Conservation (phyloP, 805 yeast species). For the Starmerella sirachaensis region DNA sequence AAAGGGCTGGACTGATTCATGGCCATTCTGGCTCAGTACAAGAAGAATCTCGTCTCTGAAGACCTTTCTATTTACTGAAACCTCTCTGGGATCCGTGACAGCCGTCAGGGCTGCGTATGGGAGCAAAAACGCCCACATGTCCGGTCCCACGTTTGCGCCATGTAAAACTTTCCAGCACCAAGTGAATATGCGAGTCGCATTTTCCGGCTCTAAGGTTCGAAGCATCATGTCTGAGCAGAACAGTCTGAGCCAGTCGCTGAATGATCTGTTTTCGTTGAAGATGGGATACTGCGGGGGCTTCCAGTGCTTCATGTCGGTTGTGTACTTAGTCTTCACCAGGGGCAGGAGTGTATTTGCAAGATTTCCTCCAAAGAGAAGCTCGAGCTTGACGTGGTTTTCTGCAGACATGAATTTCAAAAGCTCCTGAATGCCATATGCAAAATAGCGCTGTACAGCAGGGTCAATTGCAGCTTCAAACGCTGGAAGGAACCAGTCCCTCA, state of each 20-base stretch:
- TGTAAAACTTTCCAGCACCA: constrained; percentile 19
- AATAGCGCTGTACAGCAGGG: constrained; percentile 68
- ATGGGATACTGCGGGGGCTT: constrained; percentile 48
- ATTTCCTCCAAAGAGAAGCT: constrained; percentile 8
- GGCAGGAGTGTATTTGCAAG: constrained; percentile 14
- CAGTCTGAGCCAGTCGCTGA: constrained; percentile 59
- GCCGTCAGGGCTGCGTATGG: constrained; percentile 66
- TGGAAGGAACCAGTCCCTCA: constrained; percentile 62
- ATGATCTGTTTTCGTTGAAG: constrained; percentile 32
- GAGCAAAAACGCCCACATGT: constrained; percentile 55
- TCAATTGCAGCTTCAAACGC: constrained; percentile 84
- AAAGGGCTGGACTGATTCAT: constrained; percentile 47
- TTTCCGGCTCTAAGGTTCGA: constrained; percentile 39
- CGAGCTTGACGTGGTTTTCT: constrained; percentile 6
- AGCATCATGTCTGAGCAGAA: constrained; percentile 57
- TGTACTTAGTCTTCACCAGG: constrained; percentile 47
- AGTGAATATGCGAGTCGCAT: constrained; percentile 13
- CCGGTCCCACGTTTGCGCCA: constrained; percentile 26
- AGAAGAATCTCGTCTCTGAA: constrained; percentile 48
- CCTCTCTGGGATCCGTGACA: constrained; percentile 37
- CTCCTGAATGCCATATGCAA: constrained; percentile 85
- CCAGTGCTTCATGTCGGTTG: constrained; percentile 39
- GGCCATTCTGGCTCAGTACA: constrained; percentile 35
- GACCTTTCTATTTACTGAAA: constrained; percentile 29
- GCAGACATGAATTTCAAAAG: constrained; percentile 42